Evolutionary conservation across 2,329 filamentous ascomycete species (phyloP).

Genomic region (Ceratocystis cacaofunesta): DNA sequence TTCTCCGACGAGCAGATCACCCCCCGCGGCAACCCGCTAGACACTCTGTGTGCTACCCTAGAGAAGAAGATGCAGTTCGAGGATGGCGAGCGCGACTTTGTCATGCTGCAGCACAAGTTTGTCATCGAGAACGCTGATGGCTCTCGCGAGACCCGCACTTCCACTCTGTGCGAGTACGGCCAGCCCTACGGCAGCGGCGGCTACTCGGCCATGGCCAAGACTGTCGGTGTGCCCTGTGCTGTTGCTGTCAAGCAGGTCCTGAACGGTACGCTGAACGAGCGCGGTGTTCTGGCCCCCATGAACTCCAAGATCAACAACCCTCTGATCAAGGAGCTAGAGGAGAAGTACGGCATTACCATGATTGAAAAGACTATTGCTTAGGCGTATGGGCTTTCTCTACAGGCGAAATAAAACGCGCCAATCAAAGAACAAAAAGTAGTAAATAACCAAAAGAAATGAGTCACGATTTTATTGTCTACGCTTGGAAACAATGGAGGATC

Average conservation of each 20-base stretch:
- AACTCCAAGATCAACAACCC: conserved; percentile 54
- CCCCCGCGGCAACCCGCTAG: conserved; percentile 64
- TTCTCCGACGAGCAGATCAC: conserved; percentile 56
- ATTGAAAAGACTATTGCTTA: conserved; percentile 48
- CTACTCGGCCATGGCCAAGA: conserved; percentile 71
- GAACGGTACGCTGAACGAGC: conserved; percentile 56
- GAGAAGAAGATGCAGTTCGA: conserved; percentile 87
- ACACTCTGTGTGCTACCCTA: conserved; percentile 78
- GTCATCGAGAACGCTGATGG: conserved; percentile 73
- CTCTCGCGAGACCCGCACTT: conserved; percentile 59
- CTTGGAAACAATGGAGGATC: background rate
- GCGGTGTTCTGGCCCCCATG: conserved; percentile 66
- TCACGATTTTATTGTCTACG: background rate
- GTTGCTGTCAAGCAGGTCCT: conserved; percentile 63
- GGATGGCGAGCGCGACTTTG: conserved; percentile 68
- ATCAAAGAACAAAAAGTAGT: background rate
- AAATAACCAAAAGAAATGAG: conserved; percentile 7
- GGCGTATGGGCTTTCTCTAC: conserved; percentile 11
- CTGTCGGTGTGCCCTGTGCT: conserved; percentile 55
- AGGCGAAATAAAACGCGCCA: background rate
- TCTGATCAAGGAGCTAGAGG: conserved; percentile 62
- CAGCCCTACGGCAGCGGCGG: conserved; percentile 58
- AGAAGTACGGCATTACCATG: conserved; percentile 60
- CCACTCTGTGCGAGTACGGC: conserved; percentile 72
- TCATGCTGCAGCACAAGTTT: conserved; percentile 70